A percentile compares a stretch with the other conserved stretches of the same genome.
phyloP scores from a whole-genome alignment of 768 basidiomycete species.

The Floccularia luteovirens region DNA sequence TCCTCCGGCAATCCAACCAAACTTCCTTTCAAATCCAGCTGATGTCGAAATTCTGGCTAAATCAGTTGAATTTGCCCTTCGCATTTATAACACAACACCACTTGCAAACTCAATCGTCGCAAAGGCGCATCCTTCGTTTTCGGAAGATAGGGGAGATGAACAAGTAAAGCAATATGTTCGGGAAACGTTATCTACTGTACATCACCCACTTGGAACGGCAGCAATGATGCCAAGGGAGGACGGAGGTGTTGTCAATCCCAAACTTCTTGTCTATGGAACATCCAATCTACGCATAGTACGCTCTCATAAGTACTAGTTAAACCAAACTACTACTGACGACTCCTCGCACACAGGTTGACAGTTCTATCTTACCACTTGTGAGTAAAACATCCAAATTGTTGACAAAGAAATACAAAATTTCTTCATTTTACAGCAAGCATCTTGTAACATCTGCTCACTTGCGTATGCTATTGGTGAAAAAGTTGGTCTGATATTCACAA shows the following conservation, averaged over 20 bases:
- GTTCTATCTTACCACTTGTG: slow-evolving; percentile 5
- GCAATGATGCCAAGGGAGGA: slow-evolving; percentile 19
- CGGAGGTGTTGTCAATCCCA: slow-evolving; percentile 17
- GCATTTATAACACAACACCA: slow-evolving; percentile 7
- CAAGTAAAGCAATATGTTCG: slow-evolving; percentile 10
- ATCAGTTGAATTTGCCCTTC: slow-evolving; percentile 15
- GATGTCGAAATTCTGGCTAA: slow-evolving; percentile 15
- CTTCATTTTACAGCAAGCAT: neutral
- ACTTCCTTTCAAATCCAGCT: slow-evolving; percentile 22
- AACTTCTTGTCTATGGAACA: slow-evolving; percentile 14
- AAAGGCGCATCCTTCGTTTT: neutral
- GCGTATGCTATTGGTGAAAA: slow-evolving; percentile 8
- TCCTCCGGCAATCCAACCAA: slow-evolving; percentile 36
- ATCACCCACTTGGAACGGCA: slow-evolving; percentile 18
- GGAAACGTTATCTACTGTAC: slow-evolving; percentile 3
- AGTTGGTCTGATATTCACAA: too few species aligned
- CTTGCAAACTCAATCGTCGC: slow-evolving; percentile 3
- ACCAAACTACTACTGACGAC: neutral
- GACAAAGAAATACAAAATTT: neutral
- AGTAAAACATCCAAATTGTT: neutral
- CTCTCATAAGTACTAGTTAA: neutral
- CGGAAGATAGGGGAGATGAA: slow-evolving; percentile 1
- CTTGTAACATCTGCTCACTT: slow-evolving; percentile 4
- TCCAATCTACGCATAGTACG: slow-evolving; percentile 12
- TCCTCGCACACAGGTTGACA: slow-evolving; percentile 3